Conservation (phyloP, 1,139 yeast genomes). For the Suhomyces chickasaworum region DNA sequence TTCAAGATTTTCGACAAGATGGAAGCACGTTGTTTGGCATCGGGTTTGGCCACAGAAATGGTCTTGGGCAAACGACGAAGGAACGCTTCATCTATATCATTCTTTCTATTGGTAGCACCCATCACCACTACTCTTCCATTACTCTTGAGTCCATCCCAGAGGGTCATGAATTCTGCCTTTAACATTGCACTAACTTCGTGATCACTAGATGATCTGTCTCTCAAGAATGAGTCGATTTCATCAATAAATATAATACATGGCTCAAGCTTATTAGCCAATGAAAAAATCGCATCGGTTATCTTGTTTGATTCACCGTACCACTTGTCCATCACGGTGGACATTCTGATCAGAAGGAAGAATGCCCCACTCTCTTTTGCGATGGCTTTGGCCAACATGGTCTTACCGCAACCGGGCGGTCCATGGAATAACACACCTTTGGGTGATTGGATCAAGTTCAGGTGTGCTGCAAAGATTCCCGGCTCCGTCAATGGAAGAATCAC, state of each 20-base stretch:
- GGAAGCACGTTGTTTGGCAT: conserved; percentile 63
- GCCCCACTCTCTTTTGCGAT: conserved; percentile 93
- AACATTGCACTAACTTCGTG: conserved; percentile 96
- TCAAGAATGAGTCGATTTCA: conserved; percentile 90
- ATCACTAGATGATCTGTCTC: conserved; percentile 83
- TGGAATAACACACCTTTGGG: conserved; percentile 92
- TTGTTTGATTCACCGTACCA: conserved; percentile 98
- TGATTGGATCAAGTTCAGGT: conserved; percentile 71
- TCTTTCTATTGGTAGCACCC: conserved; percentile 94
- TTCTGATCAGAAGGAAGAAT: conserved; percentile 83
- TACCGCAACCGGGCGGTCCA: conserved; percentile 99
- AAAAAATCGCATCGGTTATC: conserved; percentile 89
- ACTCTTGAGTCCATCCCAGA: conserved; percentile 90
- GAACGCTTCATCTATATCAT: conserved; percentile 91
- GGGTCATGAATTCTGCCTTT: conserved; percentile 96
- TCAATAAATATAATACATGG: conserved; percentile 96
- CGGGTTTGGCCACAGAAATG: conserved; percentile 78
- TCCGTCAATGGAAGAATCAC: conserved; percentile 85
- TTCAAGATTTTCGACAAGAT: conserved; percentile 68
- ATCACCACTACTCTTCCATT: conserved; percentile 82
- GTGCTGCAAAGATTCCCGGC: conserved; percentile 64
- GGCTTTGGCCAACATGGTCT: conserved; percentile 96
- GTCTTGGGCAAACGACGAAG: conserved; percentile 91
- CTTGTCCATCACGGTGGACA: conserved; percentile 95
- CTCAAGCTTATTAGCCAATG: conserved; percentile 84